These are phyloP conservation scores for Coccomyxa sp. DNA, from an alignment of 139 green algal species.

Conservation along the genomic window DNA sequence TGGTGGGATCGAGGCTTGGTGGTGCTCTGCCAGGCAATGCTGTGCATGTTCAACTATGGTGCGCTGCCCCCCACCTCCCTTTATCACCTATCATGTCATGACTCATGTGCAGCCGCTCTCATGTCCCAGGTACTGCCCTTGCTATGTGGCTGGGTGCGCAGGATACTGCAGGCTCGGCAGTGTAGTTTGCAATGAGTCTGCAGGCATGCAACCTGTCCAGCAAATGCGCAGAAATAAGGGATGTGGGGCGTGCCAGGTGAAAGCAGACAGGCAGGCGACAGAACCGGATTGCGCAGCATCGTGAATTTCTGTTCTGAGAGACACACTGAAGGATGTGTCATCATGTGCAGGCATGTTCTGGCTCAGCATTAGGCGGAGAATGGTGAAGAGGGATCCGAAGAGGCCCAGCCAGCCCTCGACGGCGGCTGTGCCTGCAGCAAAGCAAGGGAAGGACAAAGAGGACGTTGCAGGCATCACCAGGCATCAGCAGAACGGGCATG, in stretches of 20 bases:
- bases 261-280: too few relatives aligned
- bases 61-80: background rate
- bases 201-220: background rate
- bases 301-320: too few relatives aligned
- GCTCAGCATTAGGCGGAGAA: background rate
- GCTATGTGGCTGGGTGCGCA: background rate
- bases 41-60: conserved; percentile 24
- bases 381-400: background rate
- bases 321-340: background rate
- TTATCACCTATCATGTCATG: background rate
- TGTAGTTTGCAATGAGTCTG: background rate
- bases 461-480: background rate
- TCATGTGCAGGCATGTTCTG: background rate
- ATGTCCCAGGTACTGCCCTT: background rate
- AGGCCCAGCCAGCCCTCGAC: background rate
- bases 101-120: background rate
- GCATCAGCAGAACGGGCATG: background rate
- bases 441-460: background rate
- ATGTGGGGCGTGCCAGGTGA: too few relatives aligned
- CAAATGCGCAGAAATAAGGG: background rate
- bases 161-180: too few relatives aligned
- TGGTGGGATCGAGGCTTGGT: conserved; percentile 3
- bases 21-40: conserved; percentile 2
- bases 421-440: background rate
- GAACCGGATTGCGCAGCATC: too few relatives aligned